Percentiles rank a stretch among this genome's conserved stretches.
phyloP scores from a whole-genome alignment of 1,139 yeast species.

The Geotrichum bryndzae region DNA sequence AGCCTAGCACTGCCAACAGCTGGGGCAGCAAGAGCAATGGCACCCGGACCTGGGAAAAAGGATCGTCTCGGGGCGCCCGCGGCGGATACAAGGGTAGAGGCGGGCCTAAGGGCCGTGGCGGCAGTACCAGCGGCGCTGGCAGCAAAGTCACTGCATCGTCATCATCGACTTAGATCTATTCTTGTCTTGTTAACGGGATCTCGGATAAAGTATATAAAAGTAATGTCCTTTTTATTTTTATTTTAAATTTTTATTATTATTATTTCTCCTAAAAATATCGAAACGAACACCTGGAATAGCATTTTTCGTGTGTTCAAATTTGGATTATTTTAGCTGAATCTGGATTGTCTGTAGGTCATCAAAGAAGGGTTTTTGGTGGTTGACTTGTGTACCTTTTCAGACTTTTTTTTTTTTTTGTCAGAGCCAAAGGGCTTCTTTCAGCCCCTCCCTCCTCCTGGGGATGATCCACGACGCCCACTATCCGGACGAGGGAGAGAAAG shows the following conservation, averaged over 20 bases:
- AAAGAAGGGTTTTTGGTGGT: too few species aligned
- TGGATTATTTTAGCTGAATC: too few species aligned
- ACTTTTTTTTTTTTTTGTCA: too few species aligned
- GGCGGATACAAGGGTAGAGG: background rate
- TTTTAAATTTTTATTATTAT: background rate
- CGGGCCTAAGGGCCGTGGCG: background rate
- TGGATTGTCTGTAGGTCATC: too few species aligned
- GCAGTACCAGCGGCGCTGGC: background rate
- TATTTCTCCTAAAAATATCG: background rate
- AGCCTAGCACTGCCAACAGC: conserved; percentile 1
- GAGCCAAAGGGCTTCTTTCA: too few species aligned
- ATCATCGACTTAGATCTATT: background rate
- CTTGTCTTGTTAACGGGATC: background rate
- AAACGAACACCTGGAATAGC: too few species aligned
- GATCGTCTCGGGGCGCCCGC: conserved; percentile 3
- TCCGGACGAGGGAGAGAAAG: too few species aligned
- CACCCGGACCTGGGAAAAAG: conserved; percentile 6
- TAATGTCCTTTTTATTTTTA: background rate
- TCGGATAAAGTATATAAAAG: conserved; percentile 7
- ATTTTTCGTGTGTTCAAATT: too few species aligned
- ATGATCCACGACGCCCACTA: too few species aligned
- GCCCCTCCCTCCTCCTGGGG: too few species aligned
- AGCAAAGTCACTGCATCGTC: background rate
- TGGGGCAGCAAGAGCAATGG: conserved; percentile 3
- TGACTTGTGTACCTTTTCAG: too few species aligned